Base-by-base conservation (phyloP, 306 rosid species). In the Hippophae rhamnoides region DNA sequence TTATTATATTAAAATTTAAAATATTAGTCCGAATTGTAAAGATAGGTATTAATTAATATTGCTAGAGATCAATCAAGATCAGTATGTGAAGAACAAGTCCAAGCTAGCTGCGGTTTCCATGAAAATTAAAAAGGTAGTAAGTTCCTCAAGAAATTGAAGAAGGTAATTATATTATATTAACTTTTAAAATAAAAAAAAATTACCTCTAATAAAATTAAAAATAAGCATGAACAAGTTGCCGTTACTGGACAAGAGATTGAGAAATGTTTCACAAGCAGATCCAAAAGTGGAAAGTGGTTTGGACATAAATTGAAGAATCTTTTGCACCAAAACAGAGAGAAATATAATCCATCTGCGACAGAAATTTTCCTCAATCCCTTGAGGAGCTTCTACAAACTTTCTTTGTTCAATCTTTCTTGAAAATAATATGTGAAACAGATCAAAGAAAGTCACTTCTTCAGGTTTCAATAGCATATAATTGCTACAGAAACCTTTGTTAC, bases 381-480 rank as follows among this genome's bases (percentile, higher is more conserved):
- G 60, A 0, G 60, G 11, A 12, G 61, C 25, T 6, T 84, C 84
- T 41, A 79, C 76, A 26, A 75, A 79, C 41, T 62, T 69, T 8
- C 79, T 70, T 7, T 81, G 25, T 26, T 54, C 67, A 1, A 82
- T 11, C 23, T 83, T 69, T 0, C 74, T 47, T 13, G 78, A 63
- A 63, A 18, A 73, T 26, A 87, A 55, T 5, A 84, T 42, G 31
- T 26, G 74, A 41, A 73, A 0, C 7, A 87, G 74, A 79, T 77
- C 89, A 3, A 73, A 43, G 31, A 79, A 62, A 12, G 61, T 64
- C 51, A 84, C 84, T 13, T 81, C 84, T 62, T 87, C 77, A 0
- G 81, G 89, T 40, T 69, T 82, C 74, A 87, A 13, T 10, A 84
- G 18, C 88, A 87, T 63, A 7, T 77, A 69, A n/a, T 58, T 75